Evolutionary conservation across 139 green algal species (phyloP).

Genomic region (Edaphochlamys debaryana): DNA sequence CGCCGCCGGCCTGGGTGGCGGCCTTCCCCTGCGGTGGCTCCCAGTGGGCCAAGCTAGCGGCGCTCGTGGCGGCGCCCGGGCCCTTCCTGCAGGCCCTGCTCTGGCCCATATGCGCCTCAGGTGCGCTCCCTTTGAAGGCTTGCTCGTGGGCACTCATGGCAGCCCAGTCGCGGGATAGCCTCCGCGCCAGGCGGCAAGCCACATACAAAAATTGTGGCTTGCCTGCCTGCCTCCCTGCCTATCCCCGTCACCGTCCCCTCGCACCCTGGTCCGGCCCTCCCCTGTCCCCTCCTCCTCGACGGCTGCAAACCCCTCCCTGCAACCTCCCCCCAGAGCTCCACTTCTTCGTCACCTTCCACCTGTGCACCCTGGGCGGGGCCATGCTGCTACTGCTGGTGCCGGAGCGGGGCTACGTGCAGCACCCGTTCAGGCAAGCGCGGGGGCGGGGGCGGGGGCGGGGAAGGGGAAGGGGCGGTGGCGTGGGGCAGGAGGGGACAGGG

Average conservation of each 20-base stretch:
- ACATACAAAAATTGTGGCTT: too few species aligned
- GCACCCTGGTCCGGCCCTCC: not conserved
- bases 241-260: not conserved
- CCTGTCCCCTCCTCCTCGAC: not conserved
- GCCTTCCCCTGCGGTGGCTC: not conserved
- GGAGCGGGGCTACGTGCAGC: not conserved
- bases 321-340: not conserved
- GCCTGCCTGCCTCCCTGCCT: too few species aligned
- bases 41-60: not conserved
- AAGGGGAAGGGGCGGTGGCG: not conserved
- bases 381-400: not conserved
- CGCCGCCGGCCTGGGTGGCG: not conserved
- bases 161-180: too few species aligned
- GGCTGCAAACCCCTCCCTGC: not conserved
- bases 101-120: conserved; percentile 4
- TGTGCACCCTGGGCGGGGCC: not conserved
- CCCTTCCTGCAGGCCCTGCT: conserved; percentile 7
- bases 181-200: too few species aligned
- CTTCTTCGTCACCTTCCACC: not conserved
- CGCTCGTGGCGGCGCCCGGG: not conserved
- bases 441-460: too few species aligned
- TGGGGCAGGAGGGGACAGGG: not conserved
- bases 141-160: too few species aligned
- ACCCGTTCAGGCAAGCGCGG: not conserved
- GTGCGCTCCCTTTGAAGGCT: too few species aligned